These are phyloP conservation scores for Chalciporus chontae DNA, from an alignment of 768 basidiomycete species.

Conservation along the genomic window DNA sequence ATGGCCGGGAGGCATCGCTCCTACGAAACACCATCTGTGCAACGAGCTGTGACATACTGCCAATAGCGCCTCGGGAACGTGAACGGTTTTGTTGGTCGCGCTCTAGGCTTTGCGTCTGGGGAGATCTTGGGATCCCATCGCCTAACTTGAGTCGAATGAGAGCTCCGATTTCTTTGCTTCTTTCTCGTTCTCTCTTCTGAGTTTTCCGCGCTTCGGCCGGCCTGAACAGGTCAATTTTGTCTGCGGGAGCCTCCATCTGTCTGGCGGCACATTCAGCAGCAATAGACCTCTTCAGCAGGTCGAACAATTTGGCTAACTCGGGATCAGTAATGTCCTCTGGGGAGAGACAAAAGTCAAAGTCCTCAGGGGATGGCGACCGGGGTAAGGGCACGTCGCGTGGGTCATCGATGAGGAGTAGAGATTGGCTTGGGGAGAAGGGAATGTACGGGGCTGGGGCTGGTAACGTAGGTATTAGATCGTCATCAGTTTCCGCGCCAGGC, in stretches of 20 bases:
- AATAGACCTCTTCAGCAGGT: conserved; percentile 37
- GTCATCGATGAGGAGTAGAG: conserved; percentile 43
- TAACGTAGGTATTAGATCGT: conserved; percentile 36
- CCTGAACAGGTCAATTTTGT: conserved; percentile 36
- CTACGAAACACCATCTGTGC: conserved; percentile 47
- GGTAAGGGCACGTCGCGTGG: conserved; percentile 35
- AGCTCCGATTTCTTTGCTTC: conserved; percentile 51
- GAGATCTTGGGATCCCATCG: conserved; percentile 21
- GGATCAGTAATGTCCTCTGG: conserved; percentile 34
- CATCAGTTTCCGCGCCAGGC: conserved; percentile 42
- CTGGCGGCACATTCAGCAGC: conserved; percentile 32
- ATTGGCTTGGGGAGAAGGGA: conserved; percentile 17
- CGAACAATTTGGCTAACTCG: conserved; percentile 38
- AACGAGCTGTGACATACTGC: conserved; percentile 40
- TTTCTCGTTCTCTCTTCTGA: conserved; percentile 52
- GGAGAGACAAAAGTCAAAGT: conserved; percentile 35
- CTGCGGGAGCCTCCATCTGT: conserved; percentile 30
- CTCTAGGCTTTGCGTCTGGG: conserved; percentile 26
- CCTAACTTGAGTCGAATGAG: conserved; percentile 55
- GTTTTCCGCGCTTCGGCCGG: conserved; percentile 42
- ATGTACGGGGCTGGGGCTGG: conserved; percentile 2
- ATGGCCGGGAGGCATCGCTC: conserved; percentile 35
- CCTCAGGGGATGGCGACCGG: conserved; percentile 44
- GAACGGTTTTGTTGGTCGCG: conserved; percentile 13
- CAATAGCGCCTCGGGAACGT: conserved; percentile 23